These are phyloP conservation scores for Acer yangbiense DNA, from an alignment of 345 rosid genomes.

Conservation along the genomic window DNA sequence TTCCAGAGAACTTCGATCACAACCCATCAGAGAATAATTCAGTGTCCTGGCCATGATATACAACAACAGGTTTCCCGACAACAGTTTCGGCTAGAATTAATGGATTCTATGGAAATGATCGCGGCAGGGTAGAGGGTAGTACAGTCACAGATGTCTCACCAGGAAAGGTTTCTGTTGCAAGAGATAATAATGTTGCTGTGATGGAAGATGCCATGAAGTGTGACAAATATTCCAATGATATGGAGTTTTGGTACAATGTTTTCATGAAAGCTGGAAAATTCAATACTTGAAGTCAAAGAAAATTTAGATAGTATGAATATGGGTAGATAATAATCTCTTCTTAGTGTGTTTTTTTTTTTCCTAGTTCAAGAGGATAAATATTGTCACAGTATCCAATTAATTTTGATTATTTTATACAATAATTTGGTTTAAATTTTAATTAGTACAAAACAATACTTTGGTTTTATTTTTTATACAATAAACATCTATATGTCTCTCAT, in stretches of 20 bases:
- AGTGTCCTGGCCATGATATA: neutral
- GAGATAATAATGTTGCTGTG: neutral
- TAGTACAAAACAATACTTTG: too few species aligned
- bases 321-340: too few species aligned
- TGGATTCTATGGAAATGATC: neutral
- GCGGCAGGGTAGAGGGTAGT: neutral
- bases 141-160: neutral
- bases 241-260: conserved; percentile 7
- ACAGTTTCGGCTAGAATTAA: neutral
- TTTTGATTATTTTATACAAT: neutral
- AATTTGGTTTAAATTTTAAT: too few species aligned
- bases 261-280: too few species aligned
- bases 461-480: too few species aligned
- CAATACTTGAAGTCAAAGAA: too few species aligned
- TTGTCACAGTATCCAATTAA: neutral
- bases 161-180: neutral
- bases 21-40: neutral
- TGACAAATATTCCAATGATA: neutral
- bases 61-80: neutral
- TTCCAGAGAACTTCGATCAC: neutral
- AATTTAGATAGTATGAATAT: too few species aligned
- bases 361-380: neutral
- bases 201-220: conserved; percentile 6
- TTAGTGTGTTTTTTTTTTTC: neutral
- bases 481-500: too few species aligned